phyloP scores from a whole-genome alignment of 1,284 basidiomycete species.

The Trametes pubescens region DNA sequence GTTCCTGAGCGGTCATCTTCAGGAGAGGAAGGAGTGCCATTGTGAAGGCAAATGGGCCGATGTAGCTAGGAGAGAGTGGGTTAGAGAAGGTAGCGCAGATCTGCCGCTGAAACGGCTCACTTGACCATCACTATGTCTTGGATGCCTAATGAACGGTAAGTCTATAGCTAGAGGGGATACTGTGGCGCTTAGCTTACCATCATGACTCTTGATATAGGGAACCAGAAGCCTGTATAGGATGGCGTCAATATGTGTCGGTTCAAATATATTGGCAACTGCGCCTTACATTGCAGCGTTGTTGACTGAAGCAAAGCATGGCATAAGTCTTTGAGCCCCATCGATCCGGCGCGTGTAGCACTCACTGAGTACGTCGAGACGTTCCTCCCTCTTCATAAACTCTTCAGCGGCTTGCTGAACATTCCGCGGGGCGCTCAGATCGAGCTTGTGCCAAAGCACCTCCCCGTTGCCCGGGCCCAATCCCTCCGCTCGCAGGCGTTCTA shows the following conservation, averaged over 20 bases:
- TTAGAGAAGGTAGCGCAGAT: background rate
- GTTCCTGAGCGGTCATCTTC: slow-evolving; percentile 51
- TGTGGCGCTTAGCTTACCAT: slow-evolving; percentile 37
- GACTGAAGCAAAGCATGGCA: slow-evolving; percentile 43
- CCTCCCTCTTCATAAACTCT: slow-evolving; percentile 54
- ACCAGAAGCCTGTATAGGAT: slow-evolving; percentile 33
- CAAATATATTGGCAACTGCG: background rate
- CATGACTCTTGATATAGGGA: slow-evolving; percentile 40
- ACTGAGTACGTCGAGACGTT: slow-evolving; percentile 64
- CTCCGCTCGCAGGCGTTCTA: slow-evolving; percentile 46
- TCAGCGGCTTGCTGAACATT: slow-evolving; percentile 54
- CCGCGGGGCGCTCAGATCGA: slow-evolving; percentile 55
- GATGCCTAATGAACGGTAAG: slow-evolving; percentile 41
- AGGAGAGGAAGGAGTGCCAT: slow-evolving; percentile 57
- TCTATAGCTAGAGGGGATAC: background rate
- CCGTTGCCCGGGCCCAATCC: slow-evolving; percentile 46
- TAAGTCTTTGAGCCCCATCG: background rate
- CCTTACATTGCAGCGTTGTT: slow-evolving; percentile 61
- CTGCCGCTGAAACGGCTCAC: slow-evolving; percentile 40
- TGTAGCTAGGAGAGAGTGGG: slow-evolving; percentile 45
- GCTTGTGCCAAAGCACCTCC: slow-evolving; percentile 51
- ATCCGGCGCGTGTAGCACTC: background rate
- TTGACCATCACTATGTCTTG: slow-evolving; percentile 52
- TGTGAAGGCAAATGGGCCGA: slow-evolving; percentile 57
- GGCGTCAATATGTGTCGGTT: background rate